These are phyloP conservation scores for Daldinia sp. DNA, from an alignment of 2,329 filamentous ascomycete species.

Conservation along the genomic window DNA sequence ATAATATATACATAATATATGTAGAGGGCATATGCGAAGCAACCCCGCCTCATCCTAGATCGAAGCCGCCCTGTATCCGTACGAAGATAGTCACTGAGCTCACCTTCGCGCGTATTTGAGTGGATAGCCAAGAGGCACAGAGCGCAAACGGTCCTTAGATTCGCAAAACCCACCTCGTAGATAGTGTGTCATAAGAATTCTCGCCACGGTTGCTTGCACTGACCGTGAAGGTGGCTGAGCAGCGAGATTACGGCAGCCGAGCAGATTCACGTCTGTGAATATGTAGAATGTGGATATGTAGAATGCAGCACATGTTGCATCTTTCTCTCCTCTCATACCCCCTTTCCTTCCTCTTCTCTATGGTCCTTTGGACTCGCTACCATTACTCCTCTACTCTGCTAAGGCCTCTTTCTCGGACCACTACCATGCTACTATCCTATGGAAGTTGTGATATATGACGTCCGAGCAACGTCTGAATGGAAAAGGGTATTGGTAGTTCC, in stretches of 20 bases:
- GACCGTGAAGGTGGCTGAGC: constrained; percentile 28
- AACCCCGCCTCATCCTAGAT: constrained; percentile 7
- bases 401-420: constrained; percentile 1
- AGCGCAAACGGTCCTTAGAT: constrained; percentile 19
- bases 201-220: constrained; percentile 18
- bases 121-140: constrained; percentile 24
- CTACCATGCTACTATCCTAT: background rate
- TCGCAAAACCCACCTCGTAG: constrained; percentile 4
- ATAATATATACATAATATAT: constrained; percentile 4
- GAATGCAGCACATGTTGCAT: background rate
- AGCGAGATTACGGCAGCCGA: constrained; percentile 12
- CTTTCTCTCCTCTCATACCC: background rate
- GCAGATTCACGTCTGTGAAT: background rate
- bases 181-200: constrained; percentile 2
- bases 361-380: background rate
- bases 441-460: constrained; percentile 2
- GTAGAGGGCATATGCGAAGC: background rate
- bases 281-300: constrained; percentile 1
- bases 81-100: constrained; percentile 1
- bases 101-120: constrained; percentile 7
- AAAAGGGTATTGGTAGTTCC: constrained; percentile 25
- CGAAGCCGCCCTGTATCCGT: background rate
- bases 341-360: background rate
- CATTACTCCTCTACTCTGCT: background rate
- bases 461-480: constrained; percentile 32